A percentile compares a stretch with the other conserved stretches of the same genome.
Evolutionary conservation across 257 asterid species (phyloP).

Genomic region (Gentiana dahurica): DNA sequence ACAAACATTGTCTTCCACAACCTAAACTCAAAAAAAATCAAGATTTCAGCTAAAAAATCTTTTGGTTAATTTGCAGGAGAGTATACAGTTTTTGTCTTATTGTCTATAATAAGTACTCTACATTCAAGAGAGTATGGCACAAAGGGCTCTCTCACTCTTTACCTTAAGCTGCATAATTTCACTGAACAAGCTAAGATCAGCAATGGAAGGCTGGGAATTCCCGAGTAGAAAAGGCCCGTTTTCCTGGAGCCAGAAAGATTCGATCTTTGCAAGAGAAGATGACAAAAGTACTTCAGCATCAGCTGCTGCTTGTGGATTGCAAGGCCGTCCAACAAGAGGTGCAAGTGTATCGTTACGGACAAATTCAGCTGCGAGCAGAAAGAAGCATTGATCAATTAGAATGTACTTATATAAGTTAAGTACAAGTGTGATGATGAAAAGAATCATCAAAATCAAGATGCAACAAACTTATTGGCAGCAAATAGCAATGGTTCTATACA

Average conservation of each 20-base stretch:
- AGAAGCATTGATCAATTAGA: slow-evolving; percentile 9
- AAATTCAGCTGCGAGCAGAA: slow-evolving; percentile 34
- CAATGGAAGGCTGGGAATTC: slow-evolving; percentile 71
- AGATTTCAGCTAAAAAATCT: no score
- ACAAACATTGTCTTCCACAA: slow-evolving; percentile 42
- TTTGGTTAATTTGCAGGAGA: no score
- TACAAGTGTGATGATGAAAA: no score
- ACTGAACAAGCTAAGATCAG: slow-evolving; percentile 81
- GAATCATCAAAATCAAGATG: no score
- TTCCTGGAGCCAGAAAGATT: slow-evolving; percentile 70
- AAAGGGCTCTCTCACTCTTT: not conserved
- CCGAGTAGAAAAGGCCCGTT: slow-evolving; percentile 68
- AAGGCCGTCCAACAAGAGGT: slow-evolving; percentile 56
- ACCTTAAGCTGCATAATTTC: slow-evolving; percentile 94
- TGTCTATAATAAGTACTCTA: no score
- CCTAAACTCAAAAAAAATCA: slow-evolving; percentile 13
- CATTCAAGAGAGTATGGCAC: no score
- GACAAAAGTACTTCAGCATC: slow-evolving; percentile 48
- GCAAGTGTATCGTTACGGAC: slow-evolving; percentile 40
- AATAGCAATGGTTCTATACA: no score
- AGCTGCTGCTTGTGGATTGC: slow-evolving; percentile 59
- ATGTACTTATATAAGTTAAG: not conserved
- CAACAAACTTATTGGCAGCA: no score
- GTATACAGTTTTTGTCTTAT: no score
- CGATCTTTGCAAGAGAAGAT: slow-evolving; percentile 50